A percentile compares a stretch with the other conserved stretches of the same genome.
These are phyloP conservation scores for Hymenochaete sp. DNA, from an alignment of 1,284 basidiomycete genomes.

Conservation along the genomic window DNA sequence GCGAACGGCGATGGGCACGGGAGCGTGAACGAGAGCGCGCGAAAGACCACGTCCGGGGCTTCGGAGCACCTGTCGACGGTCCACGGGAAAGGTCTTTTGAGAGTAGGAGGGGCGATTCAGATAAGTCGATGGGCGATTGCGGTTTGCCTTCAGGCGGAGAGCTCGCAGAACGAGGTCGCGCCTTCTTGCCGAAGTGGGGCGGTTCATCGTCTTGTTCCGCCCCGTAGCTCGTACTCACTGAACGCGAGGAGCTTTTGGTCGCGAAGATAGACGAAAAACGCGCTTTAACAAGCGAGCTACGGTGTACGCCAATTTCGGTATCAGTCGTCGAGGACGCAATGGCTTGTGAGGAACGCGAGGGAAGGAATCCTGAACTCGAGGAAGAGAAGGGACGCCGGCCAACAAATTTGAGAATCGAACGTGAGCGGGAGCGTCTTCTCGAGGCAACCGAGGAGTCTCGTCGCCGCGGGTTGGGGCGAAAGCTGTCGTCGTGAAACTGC, in stretches of 20 bases:
- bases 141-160: conserved; percentile 5
- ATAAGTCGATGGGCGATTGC: conserved; percentile 11
- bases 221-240: conserved; percentile 7
- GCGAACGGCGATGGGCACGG: conserved; percentile 15
- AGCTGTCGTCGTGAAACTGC: conserved; percentile 12
- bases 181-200: background rate
- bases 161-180: conserved; percentile 9
- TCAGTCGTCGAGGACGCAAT: conserved; percentile 4
- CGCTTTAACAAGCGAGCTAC: conserved; percentile 10
- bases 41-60: conserved; percentile 16
- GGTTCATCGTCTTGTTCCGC: conserved; percentile 4
- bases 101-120: background rate
- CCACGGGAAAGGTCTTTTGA: conserved; percentile 8
- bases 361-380: conserved; percentile 14
- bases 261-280: conserved; percentile 15
- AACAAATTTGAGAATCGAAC: conserved; percentile 17
- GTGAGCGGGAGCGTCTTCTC: conserved; percentile 8
- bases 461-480: conserved; percentile 4
- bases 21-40: conserved; percentile 15
- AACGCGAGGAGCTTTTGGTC: conserved; percentile 10
- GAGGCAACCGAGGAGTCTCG: conserved; percentile 3
- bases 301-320: conserved; percentile 12
- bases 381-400: conserved; percentile 17
- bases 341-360: conserved; percentile 10
- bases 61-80: conserved; percentile 6